Percentiles rank a stretch among this genome's conserved stretches.
phyloP scores from a whole-genome alignment of 495 filamentous ascomycete genomes.

The Umbilicaria muhlenbergii region DNA sequence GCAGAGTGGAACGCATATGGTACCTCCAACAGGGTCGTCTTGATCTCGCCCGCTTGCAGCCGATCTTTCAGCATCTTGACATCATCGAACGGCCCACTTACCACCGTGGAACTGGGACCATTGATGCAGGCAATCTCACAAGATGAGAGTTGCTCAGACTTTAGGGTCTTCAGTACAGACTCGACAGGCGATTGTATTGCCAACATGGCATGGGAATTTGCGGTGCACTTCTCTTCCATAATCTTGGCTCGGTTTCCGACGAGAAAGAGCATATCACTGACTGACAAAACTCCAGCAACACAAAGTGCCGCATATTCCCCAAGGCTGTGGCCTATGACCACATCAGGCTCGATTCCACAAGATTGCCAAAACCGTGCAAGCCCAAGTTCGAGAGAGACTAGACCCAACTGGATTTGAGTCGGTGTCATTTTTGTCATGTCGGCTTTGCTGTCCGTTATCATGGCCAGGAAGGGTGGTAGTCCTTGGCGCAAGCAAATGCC shows the following conservation, averaged over 20 bases:
- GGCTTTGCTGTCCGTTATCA: too few relatives aligned
- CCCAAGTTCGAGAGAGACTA: slow-evolving; percentile 20
- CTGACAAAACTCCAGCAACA: slow-evolving; percentile 24
- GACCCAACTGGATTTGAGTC: slow-evolving; percentile 16
- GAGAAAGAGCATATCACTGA: slow-evolving; percentile 21
- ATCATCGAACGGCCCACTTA: slow-evolving; percentile 15
- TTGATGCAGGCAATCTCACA: slow-evolving; percentile 25
- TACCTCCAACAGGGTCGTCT: slow-evolving; percentile 9
- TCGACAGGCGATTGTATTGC: slow-evolving; percentile 7
- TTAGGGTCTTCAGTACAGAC: slow-evolving; percentile 1
- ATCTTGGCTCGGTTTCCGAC: slow-evolving; percentile 21
- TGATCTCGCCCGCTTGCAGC: slow-evolving; percentile 9
- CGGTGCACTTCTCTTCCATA: slow-evolving; percentile 13
- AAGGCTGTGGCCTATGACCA: slow-evolving; percentile 26
- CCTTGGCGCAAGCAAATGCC: slow-evolving; percentile 15
- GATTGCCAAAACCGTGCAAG: slow-evolving; percentile 18
- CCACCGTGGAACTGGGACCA: slow-evolving; percentile 16
- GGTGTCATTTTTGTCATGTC: slow-evolving; percentile 22
- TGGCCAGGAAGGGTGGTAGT: slow-evolving; percentile 17
- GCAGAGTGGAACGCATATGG: slow-evolving; percentile 60
- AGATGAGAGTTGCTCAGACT: not conserved
- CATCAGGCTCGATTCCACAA: slow-evolving; percentile 18
- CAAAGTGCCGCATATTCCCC: slow-evolving; percentile 29
- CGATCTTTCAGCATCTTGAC: slow-evolving; percentile 6
- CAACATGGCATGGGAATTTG: slow-evolving; percentile 20